Evolutionary conservation across 345 rosid genomes (phyloP), one percentile per base, ranked within the genome.

Genomic region (Salix udensis): DNA sequence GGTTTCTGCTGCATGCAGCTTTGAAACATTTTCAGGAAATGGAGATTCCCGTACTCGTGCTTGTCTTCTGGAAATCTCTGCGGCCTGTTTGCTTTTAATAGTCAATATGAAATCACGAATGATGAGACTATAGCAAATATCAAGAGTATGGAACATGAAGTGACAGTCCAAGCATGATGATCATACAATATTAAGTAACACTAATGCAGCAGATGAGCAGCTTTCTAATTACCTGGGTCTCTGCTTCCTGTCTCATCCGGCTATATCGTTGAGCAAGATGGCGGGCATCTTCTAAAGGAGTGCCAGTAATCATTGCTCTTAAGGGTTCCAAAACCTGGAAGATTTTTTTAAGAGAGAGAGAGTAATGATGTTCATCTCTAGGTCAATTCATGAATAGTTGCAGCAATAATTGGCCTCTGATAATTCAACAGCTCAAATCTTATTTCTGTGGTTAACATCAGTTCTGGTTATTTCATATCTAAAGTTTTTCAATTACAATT

Each of bases 221-320:
- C 34, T 62, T 28, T 80, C 76, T 61, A 60, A 76, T 83, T 89
- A 95, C 98, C 93, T 89, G 92, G 28, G 87, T 34, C 87, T 95
- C 98, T 55, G 98, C 98, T 85, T 95, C 98, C 88, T 93, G 98
- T 82, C 98, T 91, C 99, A 96, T 93, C 69, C 97, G 94, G 81
- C 97, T 93, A 77, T 95, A 95, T 73, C 97, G 98, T 84, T 95
- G 98, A 74, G 98, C 98, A 40, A 95, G 92, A 89, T 90, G 97
- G 40, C 98, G 98, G 50, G 98, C 98, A 80, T 93, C 99, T 85
- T 93, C 98, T 72, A 93, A 78, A 72, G 94, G 94, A 82, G 93
- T 60, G 74, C 96, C 94, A 9, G 46, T 77, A 26, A 83, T 78
- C 96, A 93, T 96, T 84, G 99, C 92, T 82, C 97, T 93, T 75